Evolutionary conservation across 805 yeast species (phyloP).

Genomic region (Ogataea salicorniae): DNA sequence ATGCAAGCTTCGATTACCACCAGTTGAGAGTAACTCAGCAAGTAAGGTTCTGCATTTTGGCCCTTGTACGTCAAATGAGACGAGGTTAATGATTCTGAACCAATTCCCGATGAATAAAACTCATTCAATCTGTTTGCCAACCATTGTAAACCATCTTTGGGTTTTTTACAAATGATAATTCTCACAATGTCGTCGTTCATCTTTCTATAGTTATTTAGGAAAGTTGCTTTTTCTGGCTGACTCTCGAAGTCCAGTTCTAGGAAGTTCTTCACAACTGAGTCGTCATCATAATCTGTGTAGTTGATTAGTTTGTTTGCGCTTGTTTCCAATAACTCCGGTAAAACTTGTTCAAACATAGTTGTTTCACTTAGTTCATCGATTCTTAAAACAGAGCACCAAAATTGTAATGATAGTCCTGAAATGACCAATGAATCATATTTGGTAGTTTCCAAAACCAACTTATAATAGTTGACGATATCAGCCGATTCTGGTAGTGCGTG

Average conservation of each 20-base stretch:
- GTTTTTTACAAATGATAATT: slow-evolving; percentile 77
- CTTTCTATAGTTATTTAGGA: slow-evolving; percentile 73
- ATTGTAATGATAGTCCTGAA: slow-evolving; percentile 83
- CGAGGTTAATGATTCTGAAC: slow-evolving; percentile 55
- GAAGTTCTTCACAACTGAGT: slow-evolving; percentile 56
- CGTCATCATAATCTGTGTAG: slow-evolving; percentile 64
- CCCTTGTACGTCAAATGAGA: slow-evolving; percentile 50
- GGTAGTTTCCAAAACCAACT: slow-evolving; percentile 74
- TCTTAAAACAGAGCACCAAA: slow-evolving; percentile 90
- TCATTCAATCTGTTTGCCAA: slow-evolving; percentile 63
- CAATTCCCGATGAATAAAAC: slow-evolving; percentile 68
- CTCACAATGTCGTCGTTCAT: slow-evolving; percentile 88
- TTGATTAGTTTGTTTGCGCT: slow-evolving; percentile 75
- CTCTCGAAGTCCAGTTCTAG: slow-evolving; percentile 88
- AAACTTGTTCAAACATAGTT: slow-evolving; percentile 46
- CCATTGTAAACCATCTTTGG: slow-evolving; percentile 80
- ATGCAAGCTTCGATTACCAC: slow-evolving; percentile 84
- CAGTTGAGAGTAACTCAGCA: slow-evolving; percentile 76
- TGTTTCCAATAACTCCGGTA: slow-evolving; percentile 67
- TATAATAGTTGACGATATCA: slow-evolving; percentile 64
- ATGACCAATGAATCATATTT: slow-evolving; percentile 82
- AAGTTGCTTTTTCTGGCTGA: slow-evolving; percentile 69
- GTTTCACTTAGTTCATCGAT: slow-evolving; percentile 66
- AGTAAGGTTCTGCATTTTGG: slow-evolving; percentile 59
- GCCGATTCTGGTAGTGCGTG: slow-evolving; percentile 43